phyloP scores from a whole-genome alignment of 2,329 filamentous ascomycete species.

The Cercospora sesami region DNA sequence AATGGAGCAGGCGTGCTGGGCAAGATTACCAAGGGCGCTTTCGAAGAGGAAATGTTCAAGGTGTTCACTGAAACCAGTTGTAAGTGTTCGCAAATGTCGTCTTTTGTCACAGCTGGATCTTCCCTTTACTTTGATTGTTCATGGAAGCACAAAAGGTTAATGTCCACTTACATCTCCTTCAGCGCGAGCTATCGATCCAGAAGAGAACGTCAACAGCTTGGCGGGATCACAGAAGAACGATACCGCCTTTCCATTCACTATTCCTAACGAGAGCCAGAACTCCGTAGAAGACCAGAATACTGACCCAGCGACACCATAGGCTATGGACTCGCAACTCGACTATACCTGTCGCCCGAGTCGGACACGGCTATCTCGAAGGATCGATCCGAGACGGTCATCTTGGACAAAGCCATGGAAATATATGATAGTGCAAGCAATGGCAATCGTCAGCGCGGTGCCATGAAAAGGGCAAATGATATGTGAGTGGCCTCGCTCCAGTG shows the following conservation, averaged over 20 bases:
- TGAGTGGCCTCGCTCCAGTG: slow-evolving; percentile 44
- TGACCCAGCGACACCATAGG: slow-evolving; percentile 46
- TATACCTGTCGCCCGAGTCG: slow-evolving; percentile 60
- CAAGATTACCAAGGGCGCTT: slow-evolving; percentile 58
- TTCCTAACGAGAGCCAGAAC: slow-evolving; percentile 19
- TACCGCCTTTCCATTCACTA: slow-evolving; percentile 28
- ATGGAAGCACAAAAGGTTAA: neutral
- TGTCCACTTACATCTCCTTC: slow-evolving; percentile 23
- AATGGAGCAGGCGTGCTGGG: slow-evolving; percentile 55
- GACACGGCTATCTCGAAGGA: slow-evolving; percentile 49
- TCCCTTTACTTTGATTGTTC: neutral
- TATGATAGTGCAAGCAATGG: slow-evolving; percentile 84
- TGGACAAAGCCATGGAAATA: slow-evolving; percentile 64
- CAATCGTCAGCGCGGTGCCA: slow-evolving; percentile 70
- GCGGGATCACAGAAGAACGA: slow-evolving; percentile 23
- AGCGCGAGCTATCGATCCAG: slow-evolving; percentile 32
- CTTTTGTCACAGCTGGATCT: neutral
- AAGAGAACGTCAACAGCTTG: slow-evolving; percentile 27
- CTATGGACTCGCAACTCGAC: slow-evolving; percentile 59
- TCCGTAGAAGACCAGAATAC: slow-evolving; percentile 15
- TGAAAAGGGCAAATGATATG: slow-evolving; percentile 78
- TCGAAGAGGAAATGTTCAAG: slow-evolving; percentile 73
- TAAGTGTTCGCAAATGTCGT: slow-evolving; percentile 32
- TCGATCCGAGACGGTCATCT: slow-evolving; percentile 59
- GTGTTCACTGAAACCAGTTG: slow-evolving; percentile 54